Percentiles rank a stretch among this genome's conserved stretches.
These are phyloP conservation scores for Talinum fruticosum DNA, from an alignment of 148 eudicot species.

Conservation along the genomic window DNA sequence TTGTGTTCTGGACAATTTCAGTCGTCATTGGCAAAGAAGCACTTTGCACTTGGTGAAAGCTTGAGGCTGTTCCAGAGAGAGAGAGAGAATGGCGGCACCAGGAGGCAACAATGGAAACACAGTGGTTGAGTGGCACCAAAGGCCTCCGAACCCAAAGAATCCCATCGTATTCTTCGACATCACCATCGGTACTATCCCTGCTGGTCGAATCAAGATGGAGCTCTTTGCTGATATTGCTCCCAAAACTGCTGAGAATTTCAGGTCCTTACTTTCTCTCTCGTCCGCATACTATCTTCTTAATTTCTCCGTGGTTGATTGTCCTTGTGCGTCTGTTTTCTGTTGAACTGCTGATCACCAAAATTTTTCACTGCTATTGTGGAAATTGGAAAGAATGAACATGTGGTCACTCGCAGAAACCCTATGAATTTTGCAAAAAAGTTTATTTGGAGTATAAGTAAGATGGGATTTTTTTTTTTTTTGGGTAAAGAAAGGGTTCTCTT, in stretches of 20 bases:
- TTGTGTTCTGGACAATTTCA: not conserved
- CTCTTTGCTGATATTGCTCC: conserved; percentile 78
- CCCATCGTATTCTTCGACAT: conserved; percentile 76
- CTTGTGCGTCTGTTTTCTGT: not conserved
- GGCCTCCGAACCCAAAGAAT: conserved; percentile 66
- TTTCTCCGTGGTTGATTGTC: not conserved
- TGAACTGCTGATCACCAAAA: too few species aligned
- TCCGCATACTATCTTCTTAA: not conserved
- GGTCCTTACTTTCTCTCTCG: conserved; percentile 26
- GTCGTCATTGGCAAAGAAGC: not conserved
- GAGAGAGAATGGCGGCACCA: conserved; percentile 29
- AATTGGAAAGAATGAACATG: not conserved
- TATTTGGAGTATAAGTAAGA: not conserved
- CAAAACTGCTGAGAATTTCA: conserved; percentile 81
- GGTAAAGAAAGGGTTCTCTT: not conserved
- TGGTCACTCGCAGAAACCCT: not conserved
- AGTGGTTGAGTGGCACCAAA: conserved; percentile 65
- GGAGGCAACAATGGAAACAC: conserved; percentile 10
- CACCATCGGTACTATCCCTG: conserved; percentile 68
- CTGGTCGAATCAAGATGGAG: conserved; percentile 84
- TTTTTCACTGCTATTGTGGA: not conserved
- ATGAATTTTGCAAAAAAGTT: not conserved
- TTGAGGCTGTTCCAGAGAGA: too few species aligned
- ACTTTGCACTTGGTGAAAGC: not conserved
- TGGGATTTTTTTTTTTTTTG: too few species aligned